Conservation (phyloP, 345 rosid genomes). For the Trapa bicornis region DNA sequence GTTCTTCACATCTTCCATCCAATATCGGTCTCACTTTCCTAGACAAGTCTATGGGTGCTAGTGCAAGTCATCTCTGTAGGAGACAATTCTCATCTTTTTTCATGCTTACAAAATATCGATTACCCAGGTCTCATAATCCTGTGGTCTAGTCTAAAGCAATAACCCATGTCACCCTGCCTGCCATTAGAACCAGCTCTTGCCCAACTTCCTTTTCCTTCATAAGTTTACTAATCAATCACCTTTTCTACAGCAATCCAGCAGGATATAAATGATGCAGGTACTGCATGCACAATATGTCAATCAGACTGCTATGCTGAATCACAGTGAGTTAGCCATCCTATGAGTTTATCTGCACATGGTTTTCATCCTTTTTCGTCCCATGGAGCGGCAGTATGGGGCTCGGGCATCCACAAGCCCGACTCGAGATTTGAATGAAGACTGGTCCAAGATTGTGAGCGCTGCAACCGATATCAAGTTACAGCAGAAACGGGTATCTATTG, state of each 20-base stretch:
- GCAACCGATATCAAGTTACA: background rate
- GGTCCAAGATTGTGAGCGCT: background rate
- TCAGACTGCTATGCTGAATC: no score
- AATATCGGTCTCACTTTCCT: conserved; percentile 56
- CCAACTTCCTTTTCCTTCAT: background rate
- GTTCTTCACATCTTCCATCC: conserved; percentile 61
- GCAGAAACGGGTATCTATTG: background rate
- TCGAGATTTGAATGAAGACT: background rate
- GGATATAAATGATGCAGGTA: no score
- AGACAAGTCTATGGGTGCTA: conserved; percentile 63
- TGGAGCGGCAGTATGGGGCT: background rate
- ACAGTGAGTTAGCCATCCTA: no score
- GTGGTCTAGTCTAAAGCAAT: no score
- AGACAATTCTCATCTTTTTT: background rate
- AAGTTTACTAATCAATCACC: background rate
- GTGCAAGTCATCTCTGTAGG: conserved; percentile 33
- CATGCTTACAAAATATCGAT: background rate
- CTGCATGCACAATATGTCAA: no score
- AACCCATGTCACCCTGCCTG: no score
- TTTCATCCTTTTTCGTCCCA: no score
- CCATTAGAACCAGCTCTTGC: background rate
- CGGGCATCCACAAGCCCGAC: background rate
- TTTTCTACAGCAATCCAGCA: no score
- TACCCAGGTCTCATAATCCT: no score
- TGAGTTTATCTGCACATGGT: no score